These are phyloP conservation scores for Lagenidium sp. DNA, from an alignment of 352 stramenopile genomes.

Conservation along the genomic window DNA sequence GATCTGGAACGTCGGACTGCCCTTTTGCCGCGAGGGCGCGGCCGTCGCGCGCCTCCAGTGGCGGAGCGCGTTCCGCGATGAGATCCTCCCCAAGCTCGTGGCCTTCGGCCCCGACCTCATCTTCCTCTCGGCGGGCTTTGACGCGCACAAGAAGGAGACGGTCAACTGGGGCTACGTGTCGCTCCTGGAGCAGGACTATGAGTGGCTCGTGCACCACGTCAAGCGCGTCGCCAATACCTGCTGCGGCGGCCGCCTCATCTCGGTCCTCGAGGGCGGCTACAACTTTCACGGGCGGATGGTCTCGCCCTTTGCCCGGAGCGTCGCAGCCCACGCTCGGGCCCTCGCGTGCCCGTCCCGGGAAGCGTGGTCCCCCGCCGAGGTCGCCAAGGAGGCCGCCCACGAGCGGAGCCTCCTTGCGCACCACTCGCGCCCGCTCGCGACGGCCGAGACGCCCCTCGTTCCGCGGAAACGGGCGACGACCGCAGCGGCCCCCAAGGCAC, in stretches of 20 bases:
- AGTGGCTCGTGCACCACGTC: slow-evolving; percentile 69
- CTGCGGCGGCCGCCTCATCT: slow-evolving; percentile 68
- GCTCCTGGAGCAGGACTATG: slow-evolving; percentile 77
- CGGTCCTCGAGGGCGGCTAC: slow-evolving; percentile 82
- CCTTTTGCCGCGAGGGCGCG: slow-evolving; percentile 35
- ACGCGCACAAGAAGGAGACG: slow-evolving; percentile 68
- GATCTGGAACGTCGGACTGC: slow-evolving; percentile 63
- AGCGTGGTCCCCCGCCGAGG: slow-evolving; percentile 30
- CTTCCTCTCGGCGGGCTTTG: slow-evolving; percentile 75
- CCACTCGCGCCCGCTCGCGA: slow-evolving; percentile 18
- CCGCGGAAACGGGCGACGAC: not conserved
- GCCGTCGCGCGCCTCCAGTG: slow-evolving; percentile 61
- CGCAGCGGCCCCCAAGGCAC: slow-evolving; percentile 2
- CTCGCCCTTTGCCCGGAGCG: slow-evolving; percentile 70
- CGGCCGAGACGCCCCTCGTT: not conserved
- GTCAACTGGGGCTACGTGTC: slow-evolving; percentile 77
- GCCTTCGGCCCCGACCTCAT: slow-evolving; percentile 71
- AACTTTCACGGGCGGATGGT: slow-evolving; percentile 81
- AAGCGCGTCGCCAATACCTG: slow-evolving; percentile 67
- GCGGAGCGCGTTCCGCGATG: slow-evolving; percentile 63
- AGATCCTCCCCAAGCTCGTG: slow-evolving; percentile 41
- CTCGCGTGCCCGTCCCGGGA: slow-evolving; percentile 40
- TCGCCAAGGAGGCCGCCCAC: slow-evolving; percentile 39
- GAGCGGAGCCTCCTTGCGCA: slow-evolving; percentile 39
- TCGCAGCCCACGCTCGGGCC: slow-evolving; percentile 57